Evolutionary conservation across 192 early-diverging fungal species (phyloP), one percentile per base, ranked within the genome.

Genomic region (Coemansia sp.): DNA sequence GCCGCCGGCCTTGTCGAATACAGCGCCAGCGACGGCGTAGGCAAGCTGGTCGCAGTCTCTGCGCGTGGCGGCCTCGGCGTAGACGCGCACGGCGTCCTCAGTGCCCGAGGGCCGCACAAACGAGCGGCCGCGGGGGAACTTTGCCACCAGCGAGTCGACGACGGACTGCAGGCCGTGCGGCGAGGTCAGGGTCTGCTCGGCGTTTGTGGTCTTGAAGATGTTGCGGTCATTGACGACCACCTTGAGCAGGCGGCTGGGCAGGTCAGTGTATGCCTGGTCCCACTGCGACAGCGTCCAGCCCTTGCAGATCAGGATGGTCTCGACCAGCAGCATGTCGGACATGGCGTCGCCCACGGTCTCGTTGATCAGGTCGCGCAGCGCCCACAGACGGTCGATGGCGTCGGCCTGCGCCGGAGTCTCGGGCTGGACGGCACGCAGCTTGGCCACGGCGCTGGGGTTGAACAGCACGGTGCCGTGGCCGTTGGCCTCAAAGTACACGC

Each of bases 401-500:
- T 88, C 83, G 48, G 83, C 86, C 72, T 96, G 89, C 15, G 88
- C 91, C 32, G 91, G 88, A 54, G 91, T 94, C 32, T 83, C 80
- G 28, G 78, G 79, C 45, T 59, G 61, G 32, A 75, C 67, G 4
- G 38, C 60, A 28, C 54, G 69, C 58, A 81, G 67, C 64, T 63
- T 76, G 9, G 61, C 54, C 76, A 97, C 94, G 7, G 93, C 91
- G 64, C 91, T 90, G 51, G 87, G 72, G 76, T 94, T 98, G 81
- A 99, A 99, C 67, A 99, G 86, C 54, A 98, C 92, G 18, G 98
- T 99, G 61, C 98, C 98, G 77, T 99, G 98, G 64, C 98, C 98
- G 70, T 99, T 99, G 51, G 98, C 98, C 83, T 99, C 98, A 91
- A 99, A 99, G 87, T 99, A 99, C 45, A 98, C 95, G 75, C 98